A percentile compares a stretch with the other conserved stretches of the same genome.
These are phyloP conservation scores for Melampsora allii-populina DNA, from an alignment of 1,284 basidiomycete genomes.

Conservation along the genomic window DNA sequence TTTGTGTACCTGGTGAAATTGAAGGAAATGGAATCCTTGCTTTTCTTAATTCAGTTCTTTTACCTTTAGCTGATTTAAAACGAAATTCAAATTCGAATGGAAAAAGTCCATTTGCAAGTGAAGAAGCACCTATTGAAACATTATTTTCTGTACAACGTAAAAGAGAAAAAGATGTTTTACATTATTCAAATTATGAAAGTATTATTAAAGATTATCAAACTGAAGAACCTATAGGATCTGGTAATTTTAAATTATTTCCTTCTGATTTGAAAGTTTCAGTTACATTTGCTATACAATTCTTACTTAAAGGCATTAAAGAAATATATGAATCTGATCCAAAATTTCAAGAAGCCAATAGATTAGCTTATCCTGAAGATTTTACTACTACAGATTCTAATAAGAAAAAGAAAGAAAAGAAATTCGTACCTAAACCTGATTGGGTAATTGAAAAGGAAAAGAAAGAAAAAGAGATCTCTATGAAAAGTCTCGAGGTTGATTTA, in stretches of 20 bases:
- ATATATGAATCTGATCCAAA: constrained; percentile 72
- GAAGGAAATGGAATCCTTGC: constrained; percentile 87
- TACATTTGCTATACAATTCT: constrained; percentile 67
- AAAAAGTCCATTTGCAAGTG: constrained; percentile 39
- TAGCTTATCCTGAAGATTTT: constrained; percentile 75
- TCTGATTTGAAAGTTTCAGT: constrained; percentile 84
- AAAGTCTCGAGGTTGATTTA: constrained; percentile 9
- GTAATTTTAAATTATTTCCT: constrained; percentile 66
- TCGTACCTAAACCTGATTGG: constrained; percentile 42
- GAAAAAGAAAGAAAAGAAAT: constrained; percentile 59
- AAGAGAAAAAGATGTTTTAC: constrained; percentile 38
- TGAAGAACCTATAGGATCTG: constrained; percentile 44
- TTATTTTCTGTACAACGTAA: constrained; percentile 67
- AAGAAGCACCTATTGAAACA: constrained; percentile 64
- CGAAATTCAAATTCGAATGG: constrained; percentile 52
- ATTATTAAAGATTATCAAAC: constrained; percentile 38
- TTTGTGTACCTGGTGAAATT: constrained; percentile 90
- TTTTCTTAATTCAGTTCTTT: constrained; percentile 81
- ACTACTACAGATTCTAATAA: constrained; percentile 47
- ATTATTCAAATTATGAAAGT: constrained; percentile 22
- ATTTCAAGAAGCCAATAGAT: constrained; percentile 72
- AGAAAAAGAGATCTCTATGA: constrained; percentile 23
- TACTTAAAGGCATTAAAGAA: constrained; percentile 77
- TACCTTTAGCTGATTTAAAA: constrained; percentile 79
- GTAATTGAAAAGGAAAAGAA: constrained; percentile 39